Base-by-base conservation (phyloP, 352 stramenopile species). In the Pythium vanterpoolii region DNA sequence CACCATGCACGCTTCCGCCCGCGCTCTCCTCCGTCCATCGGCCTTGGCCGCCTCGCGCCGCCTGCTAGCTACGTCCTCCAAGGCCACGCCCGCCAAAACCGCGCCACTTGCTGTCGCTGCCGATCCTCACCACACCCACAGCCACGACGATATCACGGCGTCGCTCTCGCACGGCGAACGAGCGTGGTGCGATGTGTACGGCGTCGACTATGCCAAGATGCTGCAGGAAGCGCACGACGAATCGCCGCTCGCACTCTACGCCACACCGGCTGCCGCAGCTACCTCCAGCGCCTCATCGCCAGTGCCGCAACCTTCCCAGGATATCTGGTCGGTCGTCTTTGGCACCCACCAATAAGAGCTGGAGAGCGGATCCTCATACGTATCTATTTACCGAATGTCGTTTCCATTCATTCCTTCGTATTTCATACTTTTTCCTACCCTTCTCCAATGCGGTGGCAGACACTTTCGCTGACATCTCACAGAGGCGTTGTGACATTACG, bases 121-220 rank as follows among this genome's bases (percentile, higher is more conserved):
- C 4, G 46, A 40, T 19, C 24, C 54, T 10, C 7, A 62, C 26
- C 14, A 42, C 14, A n/a, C 26, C 26, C n/a, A 50, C 16, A 10
- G 31, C 33, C 38, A 28, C 23, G 7, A 36, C 31, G 44, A 50
- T 3, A 10, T 51, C 18, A 7, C 31, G n/a, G 47, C n/a, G 4
- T 31, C 36, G 10, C 58, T 84, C 1, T 85, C 76, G 40, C 57
- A 70, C 58, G 76, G 69, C 26, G 80, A 90, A 45, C 76, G 85
- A 18, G 80, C 76, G 14, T 90, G 80, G 80, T 88, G 76, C 64
- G 78, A 90, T 57, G 73, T 90, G 43, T 90, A 90, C 55, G 80
- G 80, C 26, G 72, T 90, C 18, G 76, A 90, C 78, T 88, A 90
- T 64, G 69, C 84, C 56, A 71, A 80, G 56, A 71, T 88, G 69